phyloP scores from a whole-genome alignment of 2,329 filamentous ascomycete genomes.

The Colletotrichum tamarilloi region DNA sequence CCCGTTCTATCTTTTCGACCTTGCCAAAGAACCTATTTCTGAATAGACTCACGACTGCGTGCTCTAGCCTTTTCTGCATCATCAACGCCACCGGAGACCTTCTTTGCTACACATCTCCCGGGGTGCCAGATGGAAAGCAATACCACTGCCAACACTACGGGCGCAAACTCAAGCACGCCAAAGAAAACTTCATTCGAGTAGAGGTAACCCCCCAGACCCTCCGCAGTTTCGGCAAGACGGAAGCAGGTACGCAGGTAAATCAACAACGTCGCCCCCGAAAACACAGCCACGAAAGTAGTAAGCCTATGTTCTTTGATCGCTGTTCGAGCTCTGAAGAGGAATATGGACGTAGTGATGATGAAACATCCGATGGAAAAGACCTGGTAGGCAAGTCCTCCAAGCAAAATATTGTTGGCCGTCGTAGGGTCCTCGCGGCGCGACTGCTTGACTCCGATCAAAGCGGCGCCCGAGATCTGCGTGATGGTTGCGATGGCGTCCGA shows the following conservation, averaged over 20 bases:
- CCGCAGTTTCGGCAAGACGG: slow-evolving; percentile 63
- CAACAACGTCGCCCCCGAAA: slow-evolving; percentile 57
- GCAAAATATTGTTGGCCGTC: slow-evolving; percentile 64
- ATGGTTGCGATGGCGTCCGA: slow-evolving; percentile 65
- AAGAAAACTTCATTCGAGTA: slow-evolving; percentile 64
- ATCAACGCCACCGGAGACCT: background rate
- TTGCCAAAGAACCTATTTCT: background rate
- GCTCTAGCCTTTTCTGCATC: slow-evolving; percentile 11
- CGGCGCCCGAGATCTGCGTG: slow-evolving; percentile 65
- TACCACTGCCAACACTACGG: slow-evolving; percentile 60
- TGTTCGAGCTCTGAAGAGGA: slow-evolving; percentile 50
- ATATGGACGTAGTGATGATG: slow-evolving; percentile 54
- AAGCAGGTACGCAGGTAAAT: slow-evolving; percentile 66
- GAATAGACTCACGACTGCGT: background rate
- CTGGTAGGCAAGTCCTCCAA: slow-evolving; percentile 66
- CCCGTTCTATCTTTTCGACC: background rate
- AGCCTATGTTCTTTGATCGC: slow-evolving; percentile 44
- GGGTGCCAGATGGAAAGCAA: slow-evolving; percentile 58
- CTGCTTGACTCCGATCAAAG: slow-evolving; percentile 61
- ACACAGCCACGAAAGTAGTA: slow-evolving; percentile 52
- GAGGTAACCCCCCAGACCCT: slow-evolving; percentile 58
- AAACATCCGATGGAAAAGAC: slow-evolving; percentile 62
- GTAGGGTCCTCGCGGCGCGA: slow-evolving; percentile 61
- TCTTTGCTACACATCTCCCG: slow-evolving; percentile 46
- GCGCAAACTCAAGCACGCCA: slow-evolving; percentile 64